Conservation (phyloP, 2,329 filamentous ascomycete genomes). For the Xylariaceae sp. region DNA sequence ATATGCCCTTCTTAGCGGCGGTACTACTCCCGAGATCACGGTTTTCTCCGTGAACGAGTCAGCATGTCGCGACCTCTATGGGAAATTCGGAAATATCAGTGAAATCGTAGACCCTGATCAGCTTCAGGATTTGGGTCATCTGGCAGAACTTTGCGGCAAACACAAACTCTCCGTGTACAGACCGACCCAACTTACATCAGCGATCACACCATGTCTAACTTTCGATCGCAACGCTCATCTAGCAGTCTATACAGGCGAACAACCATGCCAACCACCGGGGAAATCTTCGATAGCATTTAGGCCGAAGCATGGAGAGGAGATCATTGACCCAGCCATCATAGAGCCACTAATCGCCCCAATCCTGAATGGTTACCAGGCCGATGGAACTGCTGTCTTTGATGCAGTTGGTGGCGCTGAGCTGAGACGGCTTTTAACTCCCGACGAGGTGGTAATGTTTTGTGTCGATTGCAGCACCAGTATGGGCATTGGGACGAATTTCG, state of each 20-base stretch:
- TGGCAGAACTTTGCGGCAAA: neutral
- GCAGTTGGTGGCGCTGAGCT: neutral
- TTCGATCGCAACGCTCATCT: neutral
- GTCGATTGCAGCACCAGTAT: neutral
- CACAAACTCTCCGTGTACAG: neutral
- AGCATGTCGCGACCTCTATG: neutral
- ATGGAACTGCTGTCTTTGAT: neutral
- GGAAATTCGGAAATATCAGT: neutral
- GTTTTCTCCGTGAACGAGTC: neutral
- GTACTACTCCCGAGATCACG: neutral
- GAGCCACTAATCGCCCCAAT: neutral
- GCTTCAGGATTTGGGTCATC: neutral
- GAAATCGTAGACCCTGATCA: neutral
- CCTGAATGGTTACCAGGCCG: neutral
- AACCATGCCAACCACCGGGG: neutral
- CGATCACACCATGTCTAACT: neutral
- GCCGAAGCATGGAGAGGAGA: neutral
- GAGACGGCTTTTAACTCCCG: neutral
- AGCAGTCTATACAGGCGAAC: neutral
- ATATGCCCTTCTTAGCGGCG: neutral
- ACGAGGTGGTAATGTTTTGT: neutral
- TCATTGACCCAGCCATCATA: neutral
- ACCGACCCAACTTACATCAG: neutral
- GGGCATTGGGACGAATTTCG: neutral
- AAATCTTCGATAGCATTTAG: neutral